Conservation (phyloP, 192 early-diverging fungal species). For the Ambispora gerdemannii region DNA sequence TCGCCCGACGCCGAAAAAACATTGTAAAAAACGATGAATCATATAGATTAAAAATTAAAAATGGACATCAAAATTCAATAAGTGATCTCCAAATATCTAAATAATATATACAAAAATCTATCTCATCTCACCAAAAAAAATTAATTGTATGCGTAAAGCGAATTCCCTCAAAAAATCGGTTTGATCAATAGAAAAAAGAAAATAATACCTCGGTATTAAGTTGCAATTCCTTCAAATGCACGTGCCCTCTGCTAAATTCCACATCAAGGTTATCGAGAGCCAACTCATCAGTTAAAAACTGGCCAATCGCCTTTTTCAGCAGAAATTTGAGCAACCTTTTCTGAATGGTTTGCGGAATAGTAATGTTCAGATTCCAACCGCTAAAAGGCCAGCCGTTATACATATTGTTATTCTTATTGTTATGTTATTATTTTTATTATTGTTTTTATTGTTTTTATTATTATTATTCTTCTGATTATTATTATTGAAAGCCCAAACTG, state of each 20-base stretch:
- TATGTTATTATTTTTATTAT: no score
- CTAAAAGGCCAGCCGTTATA: constrained; percentile 25
- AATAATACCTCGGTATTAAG: constrained; percentile 71
- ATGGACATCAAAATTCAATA: background rate
- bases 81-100: no score
- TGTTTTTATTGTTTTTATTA: no score
- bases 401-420: constrained; percentile 16
- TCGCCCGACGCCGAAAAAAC: no score
- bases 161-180: no score
- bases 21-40: background rate
- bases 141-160: no score
- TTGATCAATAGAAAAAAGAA: background rate
- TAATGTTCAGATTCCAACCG: constrained; percentile 29
- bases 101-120: no score
- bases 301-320: constrained; percentile 76
- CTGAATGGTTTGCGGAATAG: constrained; percentile 69
- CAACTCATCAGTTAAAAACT: constrained; percentile 73
- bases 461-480: no score
- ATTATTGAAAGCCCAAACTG: no score
- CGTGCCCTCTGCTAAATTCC: constrained; percentile 71
- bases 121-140: no score
- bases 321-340: constrained; percentile 82
- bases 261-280: constrained; percentile 83
- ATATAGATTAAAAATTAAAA: background rate
- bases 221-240: constrained; percentile 74